Evolutionary conservation across 441 rosid species (phyloP), one percentile per base, ranked within the genome.

Genomic region (Mallotus japonicus): DNA sequence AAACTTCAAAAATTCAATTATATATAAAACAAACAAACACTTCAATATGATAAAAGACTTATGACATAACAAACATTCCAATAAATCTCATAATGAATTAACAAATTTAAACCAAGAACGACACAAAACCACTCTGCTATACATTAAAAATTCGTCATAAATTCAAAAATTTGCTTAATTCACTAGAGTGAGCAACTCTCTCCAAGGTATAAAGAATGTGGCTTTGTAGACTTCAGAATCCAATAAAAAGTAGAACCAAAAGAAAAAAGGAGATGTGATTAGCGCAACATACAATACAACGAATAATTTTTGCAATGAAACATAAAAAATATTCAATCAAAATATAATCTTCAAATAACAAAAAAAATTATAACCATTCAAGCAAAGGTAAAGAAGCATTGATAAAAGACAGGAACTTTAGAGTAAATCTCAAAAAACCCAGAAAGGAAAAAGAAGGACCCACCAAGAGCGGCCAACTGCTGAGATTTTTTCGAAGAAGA

Each of bases 391-490:
- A 34, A 34, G 5, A 34, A 34, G 40, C 40, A 34, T 34, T 34
- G 40, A 24, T 5, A 34, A 34, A 3, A 34, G 40, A 34, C 40
- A 34, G 5, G 4, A 34, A 34, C 40, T 34, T 34, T 1, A 34
- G 5, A 15, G 3, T 65, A 17, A 62, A 71, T 1, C 50, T 15
- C 32, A 47, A 8, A n/a, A 4, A 17, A 3, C 32, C 46, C 15
- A 0, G 3, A 8, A 19, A 15, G 19, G 24, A 14, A 11, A 7
- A 34, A 42, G 20, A 12, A 46, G 61, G 8, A 83, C 89, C 67
- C 74, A 89, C 96, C 92, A 70, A 84, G 77, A 69, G 84, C 86
- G 72, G 55, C 78, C 67, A 81, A 79, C 76, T 71, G 75, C 4
- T 80, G 90, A 62, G 89, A 85, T 80, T 86, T 88, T 76, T 75